phyloP scores from a whole-genome alignment of 2,329 filamentous ascomycete species.

The Trichocomaceae sp. region DNA sequence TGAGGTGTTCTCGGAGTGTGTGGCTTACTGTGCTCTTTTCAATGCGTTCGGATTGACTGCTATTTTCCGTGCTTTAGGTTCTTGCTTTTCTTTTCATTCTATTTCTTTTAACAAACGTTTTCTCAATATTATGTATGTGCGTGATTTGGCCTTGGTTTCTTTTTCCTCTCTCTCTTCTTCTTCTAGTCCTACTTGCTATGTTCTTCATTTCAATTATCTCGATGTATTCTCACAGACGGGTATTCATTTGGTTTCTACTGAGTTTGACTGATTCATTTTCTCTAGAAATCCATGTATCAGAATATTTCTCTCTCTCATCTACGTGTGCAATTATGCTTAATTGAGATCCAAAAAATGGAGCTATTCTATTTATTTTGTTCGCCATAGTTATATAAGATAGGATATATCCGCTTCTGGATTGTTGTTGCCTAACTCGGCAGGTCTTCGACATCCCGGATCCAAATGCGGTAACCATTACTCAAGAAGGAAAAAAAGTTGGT shows the following conservation, averaged over 20 bases:
- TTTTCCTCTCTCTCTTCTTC: background rate
- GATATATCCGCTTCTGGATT: too few relatives aligned
- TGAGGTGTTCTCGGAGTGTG: constrained; percentile 16
- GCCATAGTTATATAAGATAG: background rate
- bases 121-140: background rate
- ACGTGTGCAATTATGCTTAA: constrained; percentile 8
- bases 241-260: background rate
- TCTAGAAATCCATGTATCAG: constrained; percentile 8
- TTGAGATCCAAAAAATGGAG: background rate
- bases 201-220: constrained; percentile 3
- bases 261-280: constrained; percentile 2
- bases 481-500: constrained; percentile 10
- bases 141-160: constrained; percentile 3
- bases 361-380: background rate
- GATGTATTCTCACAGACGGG: constrained; percentile 11
- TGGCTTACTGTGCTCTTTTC: constrained; percentile 14
- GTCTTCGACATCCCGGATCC: background rate
- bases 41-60: constrained; percentile 15
- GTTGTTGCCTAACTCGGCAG: background rate
- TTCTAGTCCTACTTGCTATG: constrained; percentile 3
- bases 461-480: constrained; percentile 11
- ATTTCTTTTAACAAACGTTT: constrained; percentile 3
- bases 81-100: constrained; percentile 1
- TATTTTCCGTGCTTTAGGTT: constrained; percentile 9
- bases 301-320: background rate